These are phyloP conservation scores for Termitomyces eurrhizus DNA, from an alignment of 768 basidiomycete genomes.

Conservation along the genomic window DNA sequence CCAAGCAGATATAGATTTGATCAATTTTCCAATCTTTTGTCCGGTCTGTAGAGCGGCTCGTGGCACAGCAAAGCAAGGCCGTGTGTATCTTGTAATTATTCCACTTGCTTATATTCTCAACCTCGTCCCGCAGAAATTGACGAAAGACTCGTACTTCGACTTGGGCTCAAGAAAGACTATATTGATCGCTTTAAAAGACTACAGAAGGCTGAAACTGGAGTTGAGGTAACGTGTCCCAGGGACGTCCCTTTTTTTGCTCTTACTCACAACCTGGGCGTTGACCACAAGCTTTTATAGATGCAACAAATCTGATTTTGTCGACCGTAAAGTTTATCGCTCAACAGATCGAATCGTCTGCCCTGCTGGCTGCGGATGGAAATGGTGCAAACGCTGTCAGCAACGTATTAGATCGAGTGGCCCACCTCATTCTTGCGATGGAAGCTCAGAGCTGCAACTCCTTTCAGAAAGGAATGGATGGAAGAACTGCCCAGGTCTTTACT, in stretches of 20 bases:
- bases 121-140: constrained; percentile 34
- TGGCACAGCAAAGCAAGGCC: background rate
- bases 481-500: constrained; percentile 46
- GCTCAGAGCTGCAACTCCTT: constrained; percentile 47
- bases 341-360: constrained; percentile 46
- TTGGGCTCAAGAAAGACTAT: constrained; percentile 38
- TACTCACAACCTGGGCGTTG: background rate
- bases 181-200: constrained; percentile 41
- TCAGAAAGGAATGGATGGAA: constrained; percentile 60
- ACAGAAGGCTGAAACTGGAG: constrained; percentile 37
- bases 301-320: constrained; percentile 42
- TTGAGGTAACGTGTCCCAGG: constrained; percentile 48
- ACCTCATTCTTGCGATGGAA: constrained; percentile 52
- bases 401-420: constrained; percentile 20
- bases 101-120: background rate
- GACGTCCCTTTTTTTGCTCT: constrained; percentile 20
- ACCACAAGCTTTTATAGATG: constrained; percentile 35
- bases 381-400: constrained; percentile 62
- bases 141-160: constrained; percentile 37
- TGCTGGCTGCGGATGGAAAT: constrained; percentile 42
- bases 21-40: constrained; percentile 57
- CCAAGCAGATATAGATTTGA: constrained; percentile 43
- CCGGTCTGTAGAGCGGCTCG: constrained; percentile 43
- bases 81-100: background rate
- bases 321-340: constrained; percentile 41